Evolutionary conservation across 2,329 filamentous ascomycete genomes (phyloP), one percentile per base, ranked within the genome.

Genomic region (Trichoderma simmonsii): DNA sequence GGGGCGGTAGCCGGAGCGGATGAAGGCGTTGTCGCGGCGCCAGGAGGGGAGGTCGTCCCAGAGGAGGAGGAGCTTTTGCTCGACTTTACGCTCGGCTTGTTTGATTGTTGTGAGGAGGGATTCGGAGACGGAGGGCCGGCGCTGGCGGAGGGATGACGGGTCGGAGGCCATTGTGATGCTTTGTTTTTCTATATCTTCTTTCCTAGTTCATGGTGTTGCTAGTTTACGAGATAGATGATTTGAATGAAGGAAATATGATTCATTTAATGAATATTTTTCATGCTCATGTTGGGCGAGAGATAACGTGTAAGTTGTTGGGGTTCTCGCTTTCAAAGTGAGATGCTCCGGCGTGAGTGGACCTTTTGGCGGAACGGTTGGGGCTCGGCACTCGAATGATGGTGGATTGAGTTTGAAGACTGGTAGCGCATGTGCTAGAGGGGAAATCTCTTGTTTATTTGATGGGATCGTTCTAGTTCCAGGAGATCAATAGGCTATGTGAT

Each of bases 21-120:
- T 88, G 82, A 81, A 89, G 75, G 81, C 81, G 77, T 90, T 90
- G 81, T 90, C 88, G 75, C 86, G 87, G 59, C 87, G 87, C 88
- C 88, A 90, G 69, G 80, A 74, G 14, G 87, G 86, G 11, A 90
- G 85, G 70, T 89, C 87, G 74, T 89, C 85, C 87, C 87, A 90
- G 71, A 84, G 80, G n/a, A 88, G 75, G 39, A 87, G 83, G 4
- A 86, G 78, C 1, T 83, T 79, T 3, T 78, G 73, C 28, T 83
- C 81, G 48, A 85, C 76, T 66, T 80, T 83, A 7, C 78, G 74
- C 73, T 87, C 86, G 70, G 82, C 76, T 9, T 79, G 60, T 57
- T 78, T 78, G 56, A 79, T 77, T 54, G 79, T 73, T 63, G 71
- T 39, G 74, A 76, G 61, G 68, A 81, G 34, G 43, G 75, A 73